Evolutionary conservation across 345 rosid species (phyloP).

Genomic region (Abelmoschus esculentus): DNA sequence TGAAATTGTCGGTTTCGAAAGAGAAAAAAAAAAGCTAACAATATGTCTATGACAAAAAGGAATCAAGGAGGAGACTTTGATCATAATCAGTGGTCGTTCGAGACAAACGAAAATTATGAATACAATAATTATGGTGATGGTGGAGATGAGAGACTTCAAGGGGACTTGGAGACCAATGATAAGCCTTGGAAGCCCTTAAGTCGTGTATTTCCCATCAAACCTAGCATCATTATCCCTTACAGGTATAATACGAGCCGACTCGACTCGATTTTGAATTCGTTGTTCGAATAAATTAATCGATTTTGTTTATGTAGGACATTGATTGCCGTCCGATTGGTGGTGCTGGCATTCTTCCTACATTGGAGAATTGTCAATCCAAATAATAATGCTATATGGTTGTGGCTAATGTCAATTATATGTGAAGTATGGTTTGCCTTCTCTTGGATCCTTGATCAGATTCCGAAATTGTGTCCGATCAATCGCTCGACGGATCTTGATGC

Average conservation of each 20-base stretch:
- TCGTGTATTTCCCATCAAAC: constrained; percentile 46
- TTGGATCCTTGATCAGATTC: constrained; percentile 89
- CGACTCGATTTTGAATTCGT: neutral
- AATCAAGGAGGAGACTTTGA: constrained; percentile 83
- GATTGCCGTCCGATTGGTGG: constrained; percentile 47
- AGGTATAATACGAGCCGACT: constrained; percentile 24
- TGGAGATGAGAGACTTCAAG: constrained; percentile 44
- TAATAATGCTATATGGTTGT: constrained; percentile 76
- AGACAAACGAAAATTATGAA: constrained; percentile 80
- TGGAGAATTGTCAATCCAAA: constrained; percentile 82
- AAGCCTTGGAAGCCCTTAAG: constrained; percentile 94
- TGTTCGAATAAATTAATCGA: neutral
- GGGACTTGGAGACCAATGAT: constrained; percentile 54
- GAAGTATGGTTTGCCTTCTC: constrained; percentile 93
- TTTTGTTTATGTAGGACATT: constrained; percentile 33
- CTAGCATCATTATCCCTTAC: constrained; percentile 70
- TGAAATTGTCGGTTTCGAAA: constrained; percentile 64
- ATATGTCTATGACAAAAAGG: constrained; percentile 81
- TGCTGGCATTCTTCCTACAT: constrained; percentile 62
- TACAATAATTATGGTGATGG: constrained; percentile 72
- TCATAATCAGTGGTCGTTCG: constrained; percentile 81
- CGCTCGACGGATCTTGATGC: constrained; percentile 79
- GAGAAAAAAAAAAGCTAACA: constrained; percentile 29
- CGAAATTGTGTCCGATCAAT: constrained; percentile 71
- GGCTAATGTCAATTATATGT: constrained; percentile 76